Conservation (phyloP, 2,329 filamentous ascomycete species). For the Ilyonectria robusta region DNA sequence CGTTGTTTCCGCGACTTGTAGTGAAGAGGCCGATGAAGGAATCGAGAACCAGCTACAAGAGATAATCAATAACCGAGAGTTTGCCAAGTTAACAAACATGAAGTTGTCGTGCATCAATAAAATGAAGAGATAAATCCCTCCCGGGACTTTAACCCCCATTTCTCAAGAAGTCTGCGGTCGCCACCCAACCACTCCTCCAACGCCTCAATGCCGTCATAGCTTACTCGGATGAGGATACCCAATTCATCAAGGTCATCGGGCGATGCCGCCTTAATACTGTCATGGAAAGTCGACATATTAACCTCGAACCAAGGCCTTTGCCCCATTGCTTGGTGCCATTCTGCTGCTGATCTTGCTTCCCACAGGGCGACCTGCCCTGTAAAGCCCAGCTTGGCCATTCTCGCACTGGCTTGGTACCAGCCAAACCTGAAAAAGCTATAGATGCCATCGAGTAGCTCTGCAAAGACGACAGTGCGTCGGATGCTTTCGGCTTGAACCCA, state of each 20-base stretch:
- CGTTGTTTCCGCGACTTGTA: background rate
- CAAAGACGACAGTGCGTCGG: conserved; percentile 21
- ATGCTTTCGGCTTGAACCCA: conserved; percentile 25
- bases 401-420: conserved; percentile 9
- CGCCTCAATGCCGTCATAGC: conserved; percentile 14
- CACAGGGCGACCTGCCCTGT: conserved; percentile 17
- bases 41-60: background rate
- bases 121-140: background rate
- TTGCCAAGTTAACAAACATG: background rate
- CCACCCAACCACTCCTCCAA: conserved; percentile 23
- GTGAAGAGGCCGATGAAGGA: background rate
- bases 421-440: conserved; percentile 22
- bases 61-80: background rate
- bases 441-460: conserved; percentile 9
- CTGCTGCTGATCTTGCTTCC: conserved; percentile 23
- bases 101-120: background rate
- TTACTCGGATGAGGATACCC: conserved; percentile 6
- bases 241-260: conserved; percentile 22
- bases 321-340: conserved; percentile 14
- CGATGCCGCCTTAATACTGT: background rate
- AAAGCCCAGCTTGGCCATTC: conserved; percentile 21
- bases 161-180: conserved; percentile 11
- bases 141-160: conserved; percentile 17
- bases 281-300: conserved; percentile 14
- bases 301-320: conserved; percentile 10